Base-by-base conservation (phyloP, 805 yeast species). In the Kazachstania bromeliacearum region DNA sequence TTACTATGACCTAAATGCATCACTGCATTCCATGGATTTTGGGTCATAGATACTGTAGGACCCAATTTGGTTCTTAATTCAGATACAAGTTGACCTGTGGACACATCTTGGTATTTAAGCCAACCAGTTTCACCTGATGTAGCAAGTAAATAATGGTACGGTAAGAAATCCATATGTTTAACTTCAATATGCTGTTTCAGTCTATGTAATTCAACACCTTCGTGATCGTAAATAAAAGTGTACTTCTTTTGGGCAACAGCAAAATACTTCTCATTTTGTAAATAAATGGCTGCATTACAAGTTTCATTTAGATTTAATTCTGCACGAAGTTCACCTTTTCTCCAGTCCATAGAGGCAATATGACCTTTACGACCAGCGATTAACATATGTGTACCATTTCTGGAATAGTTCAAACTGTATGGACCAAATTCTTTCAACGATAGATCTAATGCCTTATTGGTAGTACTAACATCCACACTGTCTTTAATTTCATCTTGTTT, bases 221-320 rank as follows among this genome's bases (percentile, higher is more conserved):
- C 75, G 46, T 79, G 79, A 60, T 92, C 96, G 59, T 92, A 92
- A 25, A 92, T 83, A 57, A 80, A 92, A 0, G 92, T 83, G 60
- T 89, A 85, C 58, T 85, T 88, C 62, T 87, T 88, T 63, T 92
- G 99, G 2, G 99, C 97, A 13, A 79, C 95, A 0, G 99, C 99
- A 64, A 85, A 87, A 60, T 68, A 87, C 60, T 87, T 96, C 54
- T 88, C 94, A 53, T 81, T 87, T 52, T 89, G 96, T 43, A 92
- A 66, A 62, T 82, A 87, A 52, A 87, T 83, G 18, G 88, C 96
- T 2, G 88, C 92, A 51, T 84, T 74, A 8, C 88, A 85, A 0
- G 96, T 85, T 62, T 92, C 99, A 51, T 81, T 79, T 16, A 92
- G 64, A 52, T 84, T 75, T 37, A 92, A 59, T 58, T 92, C 99